phyloP scores from a whole-genome alignment of 495 filamentous ascomycete species.

The Tricharina praecox region DNA sequence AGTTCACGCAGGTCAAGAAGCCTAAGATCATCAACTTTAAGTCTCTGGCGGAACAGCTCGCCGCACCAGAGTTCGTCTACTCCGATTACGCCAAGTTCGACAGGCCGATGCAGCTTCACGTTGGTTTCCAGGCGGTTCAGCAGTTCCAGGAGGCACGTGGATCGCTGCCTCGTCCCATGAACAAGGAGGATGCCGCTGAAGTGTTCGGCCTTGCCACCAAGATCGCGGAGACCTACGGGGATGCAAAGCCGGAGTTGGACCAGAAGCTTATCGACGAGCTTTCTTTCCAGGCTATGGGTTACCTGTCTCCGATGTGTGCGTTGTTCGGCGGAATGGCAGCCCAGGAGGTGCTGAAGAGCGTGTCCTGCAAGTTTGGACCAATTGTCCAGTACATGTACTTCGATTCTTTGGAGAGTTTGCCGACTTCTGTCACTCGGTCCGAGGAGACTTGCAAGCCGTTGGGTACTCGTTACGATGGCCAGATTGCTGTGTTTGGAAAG shows the following conservation, averaged over 20 bases:
- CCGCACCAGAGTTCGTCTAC: slow-evolving; percentile 72
- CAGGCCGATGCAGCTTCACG: slow-evolving; percentile 74
- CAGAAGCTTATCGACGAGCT: slow-evolving; percentile 87
- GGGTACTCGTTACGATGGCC: slow-evolving; percentile 79
- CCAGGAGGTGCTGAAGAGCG: slow-evolving; percentile 90
- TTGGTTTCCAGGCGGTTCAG: slow-evolving; percentile 85
- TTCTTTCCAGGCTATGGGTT: slow-evolving; percentile 87
- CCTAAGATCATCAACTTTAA: slow-evolving; percentile 87
- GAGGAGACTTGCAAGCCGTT: slow-evolving; percentile 76
- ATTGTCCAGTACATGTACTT: slow-evolving; percentile 92
- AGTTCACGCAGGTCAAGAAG: slow-evolving; percentile 95
- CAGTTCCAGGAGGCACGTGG: slow-evolving; percentile 53
- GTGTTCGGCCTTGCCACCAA: slow-evolving; percentile 54
- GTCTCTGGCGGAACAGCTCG: slow-evolving; percentile 52
- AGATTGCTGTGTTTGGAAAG: slow-evolving; percentile 88
- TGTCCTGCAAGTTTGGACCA: slow-evolving; percentile 93
- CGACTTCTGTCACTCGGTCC: slow-evolving; percentile 50
- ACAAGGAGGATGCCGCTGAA: slow-evolving; percentile 65
- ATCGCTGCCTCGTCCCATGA: slow-evolving; percentile 61
- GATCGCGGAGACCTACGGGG: slow-evolving; percentile 40
- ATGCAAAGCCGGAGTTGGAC: slow-evolving; percentile 65
- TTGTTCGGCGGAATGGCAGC: slow-evolving; percentile 91
- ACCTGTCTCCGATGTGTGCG: slow-evolving; percentile 79
- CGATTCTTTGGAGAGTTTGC: slow-evolving; percentile 88
- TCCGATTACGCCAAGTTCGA: slow-evolving; percentile 98